Conservation (phyloP, 805 yeast genomes). For the Maudiozyma saulgeensis region DNA sequence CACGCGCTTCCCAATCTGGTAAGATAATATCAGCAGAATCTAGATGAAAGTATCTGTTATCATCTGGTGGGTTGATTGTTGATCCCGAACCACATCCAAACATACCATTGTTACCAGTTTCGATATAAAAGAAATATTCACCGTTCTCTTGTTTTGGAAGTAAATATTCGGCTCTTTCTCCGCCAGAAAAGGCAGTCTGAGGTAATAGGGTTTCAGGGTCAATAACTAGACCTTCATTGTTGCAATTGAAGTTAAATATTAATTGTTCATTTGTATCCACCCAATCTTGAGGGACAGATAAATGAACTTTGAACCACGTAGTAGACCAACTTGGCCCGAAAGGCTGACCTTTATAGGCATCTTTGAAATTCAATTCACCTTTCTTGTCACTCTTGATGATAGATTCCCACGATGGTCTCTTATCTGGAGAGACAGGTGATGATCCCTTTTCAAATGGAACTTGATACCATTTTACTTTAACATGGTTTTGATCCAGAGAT, state of each 20-base stretch:
- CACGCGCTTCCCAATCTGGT: conserved; percentile 74
- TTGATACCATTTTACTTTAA: conserved; percentile 55
- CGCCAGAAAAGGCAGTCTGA: conserved; percentile 80
- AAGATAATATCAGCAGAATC: conserved; percentile 66
- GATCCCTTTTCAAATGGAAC: conserved; percentile 49
- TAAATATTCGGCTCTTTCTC: conserved; percentile 66
- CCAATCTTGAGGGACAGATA: conserved; percentile 53
- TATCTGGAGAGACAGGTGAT: conserved; percentile 32
- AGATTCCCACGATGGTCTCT: conserved; percentile 28
- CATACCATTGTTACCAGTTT: conserved; percentile 91
- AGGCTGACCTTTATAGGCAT: conserved; percentile 57
- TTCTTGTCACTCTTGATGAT: conserved; percentile 18
- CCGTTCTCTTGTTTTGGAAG: conserved; percentile 46
- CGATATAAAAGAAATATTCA: conserved; percentile 66
- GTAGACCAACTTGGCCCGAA: conserved; percentile 98
- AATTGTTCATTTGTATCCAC: conserved; percentile 38
- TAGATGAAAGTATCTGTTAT: conserved; percentile 61
- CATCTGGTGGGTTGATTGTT: conserved; percentile 58
- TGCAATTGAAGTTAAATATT: conserved; percentile 74
- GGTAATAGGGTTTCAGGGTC: conserved; percentile 48
- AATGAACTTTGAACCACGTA: conserved; percentile 75
- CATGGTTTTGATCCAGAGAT: conserved; percentile 33
- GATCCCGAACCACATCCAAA: conserved; percentile 64
- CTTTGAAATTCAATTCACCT: conserved; percentile 35
- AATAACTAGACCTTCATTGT: conserved; percentile 78